Percentiles rank a stretch among this genome's conserved stretches.
Conservation (phyloP, 352 stramenopile species). For the Phytophthora citrophthora region DNA sequence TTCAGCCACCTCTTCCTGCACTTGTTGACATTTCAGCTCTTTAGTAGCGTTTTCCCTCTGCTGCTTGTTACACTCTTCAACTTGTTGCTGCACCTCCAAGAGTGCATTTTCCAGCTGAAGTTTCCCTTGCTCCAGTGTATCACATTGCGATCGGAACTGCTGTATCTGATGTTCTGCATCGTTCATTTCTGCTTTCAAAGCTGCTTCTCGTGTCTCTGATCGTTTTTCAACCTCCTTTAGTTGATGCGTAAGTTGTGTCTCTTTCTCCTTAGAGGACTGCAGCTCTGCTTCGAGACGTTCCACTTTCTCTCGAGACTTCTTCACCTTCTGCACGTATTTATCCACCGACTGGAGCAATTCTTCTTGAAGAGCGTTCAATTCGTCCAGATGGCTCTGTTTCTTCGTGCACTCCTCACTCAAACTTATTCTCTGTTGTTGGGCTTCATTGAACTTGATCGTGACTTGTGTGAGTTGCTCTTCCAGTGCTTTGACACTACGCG, state of each 20-base stretch:
- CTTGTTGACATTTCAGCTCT: slow-evolving; percentile 22
- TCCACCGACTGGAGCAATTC: slow-evolving; percentile 68
- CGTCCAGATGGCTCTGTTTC: slow-evolving; percentile 51
- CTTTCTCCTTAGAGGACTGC: slow-evolving; percentile 7
- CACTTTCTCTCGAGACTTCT: slow-evolving; percentile 36
- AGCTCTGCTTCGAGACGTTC: slow-evolving; percentile 38
- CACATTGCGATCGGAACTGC: slow-evolving; percentile 15
- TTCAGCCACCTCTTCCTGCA: slow-evolving; percentile 40
- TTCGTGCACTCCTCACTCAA: slow-evolving; percentile 30
- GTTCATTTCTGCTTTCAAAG: slow-evolving; percentile 16
- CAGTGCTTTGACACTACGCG: slow-evolving; percentile 17
- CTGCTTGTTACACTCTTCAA: slow-evolving; percentile 18
- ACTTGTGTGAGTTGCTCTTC: slow-evolving; percentile 22
- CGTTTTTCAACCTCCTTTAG: slow-evolving; percentile 16
- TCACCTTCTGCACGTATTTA: slow-evolving; percentile 40
- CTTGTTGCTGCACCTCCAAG: slow-evolving; percentile 25
- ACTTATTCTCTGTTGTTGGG: slow-evolving; percentile 1
- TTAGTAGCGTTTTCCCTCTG: slow-evolving; percentile 15
- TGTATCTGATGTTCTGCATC: slow-evolving; percentile 5
- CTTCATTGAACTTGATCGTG: slow-evolving; percentile 28
- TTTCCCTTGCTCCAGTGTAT: slow-evolving; percentile 19
- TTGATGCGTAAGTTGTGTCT: slow-evolving; percentile 9
- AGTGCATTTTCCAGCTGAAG: slow-evolving; percentile 24
- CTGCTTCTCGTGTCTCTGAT: background rate
- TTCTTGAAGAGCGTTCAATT: slow-evolving; percentile 74